phyloP scores from a whole-genome alignment of 176 grass and related monocot genomes.

The Zea mays region Zm-B73-REFERENCE-NAM-5.0 NC_050101.1:94358001-94358500 shows the following conservation, averaged over 20 bases:
- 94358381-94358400: constrained; percentile 70
- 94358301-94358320: constrained; percentile 95
- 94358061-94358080: constrained; percentile 99
- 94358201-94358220: background rate
- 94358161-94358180: constrained; percentile 46
- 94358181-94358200: too few species aligned
- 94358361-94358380: constrained; percentile 69
- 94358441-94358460: constrained; percentile 58
- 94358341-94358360: constrained; percentile 83
- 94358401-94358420: constrained; percentile 69
- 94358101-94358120: constrained; percentile 90
- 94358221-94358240: background rate
- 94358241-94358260: background rate
- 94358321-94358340: constrained; percentile 89
- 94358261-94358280: background rate
- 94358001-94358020: constrained; percentile 29
- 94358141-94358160: constrained; percentile 98
- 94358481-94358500: constrained; percentile 60
- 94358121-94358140: constrained; percentile 76
- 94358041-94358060: constrained; percentile 88
- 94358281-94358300: constrained; percentile 55
- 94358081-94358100: constrained; percentile 92
- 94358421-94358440: constrained; percentile 72
- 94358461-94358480: constrained; percentile 68
- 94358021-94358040: too few species aligned